Conservation (phyloP, 2,329 filamentous ascomycete species). For the Colletotrichum camelliae region DNA sequence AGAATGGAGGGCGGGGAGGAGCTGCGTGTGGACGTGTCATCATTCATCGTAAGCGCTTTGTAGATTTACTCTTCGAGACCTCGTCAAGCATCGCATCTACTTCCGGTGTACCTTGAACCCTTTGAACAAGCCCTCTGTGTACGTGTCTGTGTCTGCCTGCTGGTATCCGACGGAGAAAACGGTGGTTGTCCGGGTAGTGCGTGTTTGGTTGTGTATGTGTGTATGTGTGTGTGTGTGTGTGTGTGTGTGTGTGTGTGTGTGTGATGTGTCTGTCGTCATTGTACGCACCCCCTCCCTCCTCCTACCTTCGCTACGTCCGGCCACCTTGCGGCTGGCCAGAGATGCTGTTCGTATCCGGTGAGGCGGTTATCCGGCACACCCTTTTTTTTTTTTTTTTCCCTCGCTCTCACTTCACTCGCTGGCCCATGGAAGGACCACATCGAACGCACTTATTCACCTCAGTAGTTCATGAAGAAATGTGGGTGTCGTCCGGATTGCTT, state of each 20-base stretch:
- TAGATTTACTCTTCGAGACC: conserved; percentile 12
- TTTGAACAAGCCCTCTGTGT: neutral
- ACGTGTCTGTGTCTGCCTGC: neutral
- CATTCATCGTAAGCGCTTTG: neutral
- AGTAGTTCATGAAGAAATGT: neutral
- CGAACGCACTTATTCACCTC: neutral
- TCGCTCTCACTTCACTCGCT: neutral
- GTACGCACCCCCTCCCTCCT: neutral
- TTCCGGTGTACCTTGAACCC: neutral
- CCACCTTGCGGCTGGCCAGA: neutral
- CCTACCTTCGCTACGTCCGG: neutral
- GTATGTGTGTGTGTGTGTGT: neutral
- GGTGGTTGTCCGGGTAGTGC: neutral
- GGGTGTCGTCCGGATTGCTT: neutral
- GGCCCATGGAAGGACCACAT: neutral
- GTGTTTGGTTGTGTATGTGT: neutral
- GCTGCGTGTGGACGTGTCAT: neutral
- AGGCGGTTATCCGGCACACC: neutral
- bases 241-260: neutral
- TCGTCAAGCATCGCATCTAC: neutral
- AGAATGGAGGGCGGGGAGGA: neutral
- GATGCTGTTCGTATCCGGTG: neutral
- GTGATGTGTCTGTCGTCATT: neutral
- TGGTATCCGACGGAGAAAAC: neutral
- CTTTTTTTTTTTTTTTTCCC: neutral